Base-by-base conservation (phyloP, 768 basidiomycete genomes). In the Russula sp. region DNA sequence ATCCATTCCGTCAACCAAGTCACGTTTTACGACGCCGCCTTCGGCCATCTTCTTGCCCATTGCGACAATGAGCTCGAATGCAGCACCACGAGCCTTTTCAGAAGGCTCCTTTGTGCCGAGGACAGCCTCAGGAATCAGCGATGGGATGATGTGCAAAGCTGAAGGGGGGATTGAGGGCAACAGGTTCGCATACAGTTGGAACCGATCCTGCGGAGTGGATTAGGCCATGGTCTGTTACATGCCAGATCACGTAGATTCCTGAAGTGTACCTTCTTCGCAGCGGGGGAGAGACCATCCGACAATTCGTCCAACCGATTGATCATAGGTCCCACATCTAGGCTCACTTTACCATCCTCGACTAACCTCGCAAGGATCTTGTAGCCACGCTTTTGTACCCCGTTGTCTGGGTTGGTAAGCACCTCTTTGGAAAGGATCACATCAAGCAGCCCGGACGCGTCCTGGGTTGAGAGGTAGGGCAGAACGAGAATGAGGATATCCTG, bases 31-130 rank as follows among this genome's bases (percentile, higher is more conserved):
- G 9, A 87, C 75, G 40, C 96, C 97, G 14, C 96, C 97, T 60
- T 80, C 75, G 37, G 79, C 80, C 94, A 98, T 97, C 77, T 94
- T 97, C 69, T 79, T 79, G 2, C 92, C 97, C 94, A 99, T 96
- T 7, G 84, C 82, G 11, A 98, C 82, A 55, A 98, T 80, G 50
- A 97, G 75, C 13, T 95, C 92, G 72, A 96, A 99, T 1, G 95
- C 94, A 5, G 88, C 92, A 55, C 80, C 81, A 53, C 97, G 82
- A 0, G 94, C 87, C 70, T 91, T 94, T 72, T 94, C 94, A 39
- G 96, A 96, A 3, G 94, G 91, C 72, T 99, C 96, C 73, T 99
- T 99, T 13, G 95, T 98, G 1, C 91, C 94, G 32, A 99, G 77
- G 9, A 98, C 90, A 14, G 90, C 91, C 76, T 99, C 97, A 3